Evolutionary conservation across 2,329 filamentous ascomycete genomes (phyloP).

Genomic region (Cladorrhinum sp.): DNA sequence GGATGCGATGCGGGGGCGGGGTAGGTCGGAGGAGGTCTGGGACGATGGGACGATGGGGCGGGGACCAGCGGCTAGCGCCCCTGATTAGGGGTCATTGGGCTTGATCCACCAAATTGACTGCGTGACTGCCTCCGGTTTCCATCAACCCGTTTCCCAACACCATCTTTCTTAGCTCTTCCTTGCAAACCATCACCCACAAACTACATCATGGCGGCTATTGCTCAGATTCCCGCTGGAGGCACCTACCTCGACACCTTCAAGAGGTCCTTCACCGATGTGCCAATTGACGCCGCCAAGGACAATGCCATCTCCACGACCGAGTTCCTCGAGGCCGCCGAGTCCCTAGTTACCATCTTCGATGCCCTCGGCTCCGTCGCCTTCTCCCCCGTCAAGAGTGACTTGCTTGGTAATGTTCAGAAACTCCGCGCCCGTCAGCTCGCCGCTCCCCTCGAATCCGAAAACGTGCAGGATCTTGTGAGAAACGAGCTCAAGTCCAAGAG

Average conservation of each 20-base stretch:
- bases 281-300: conserved; percentile 68
- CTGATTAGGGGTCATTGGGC: not conserved
- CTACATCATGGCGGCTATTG: conserved; percentile 48
- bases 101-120: not conserved
- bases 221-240: conserved; percentile 57
- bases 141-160: not conserved
- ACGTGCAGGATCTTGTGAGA: conserved; percentile 76
- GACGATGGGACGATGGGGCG: not conserved
- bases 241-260: conserved; percentile 87
- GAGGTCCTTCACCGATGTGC: conserved; percentile 79
- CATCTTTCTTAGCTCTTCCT: not conserved
- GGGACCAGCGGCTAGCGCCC: not conserved
- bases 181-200: conserved; percentile 8
- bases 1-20: conserved; percentile 7
- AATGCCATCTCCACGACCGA: conserved; percentile 78
- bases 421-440: conserved; percentile 78
- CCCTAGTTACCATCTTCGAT: conserved; percentile 79
- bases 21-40: not conserved
- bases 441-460: conserved; percentile 74
- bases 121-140: conserved; percentile 1
- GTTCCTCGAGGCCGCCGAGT: conserved; percentile 89
- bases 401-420: conserved; percentile 95
- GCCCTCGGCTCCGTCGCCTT: conserved; percentile 72
- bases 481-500: conserved; percentile 91
- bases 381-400: conserved; percentile 85